Conservation (phyloP, 371 early-diverging fungal genomes). For the Mucor irregularis region DNA sequence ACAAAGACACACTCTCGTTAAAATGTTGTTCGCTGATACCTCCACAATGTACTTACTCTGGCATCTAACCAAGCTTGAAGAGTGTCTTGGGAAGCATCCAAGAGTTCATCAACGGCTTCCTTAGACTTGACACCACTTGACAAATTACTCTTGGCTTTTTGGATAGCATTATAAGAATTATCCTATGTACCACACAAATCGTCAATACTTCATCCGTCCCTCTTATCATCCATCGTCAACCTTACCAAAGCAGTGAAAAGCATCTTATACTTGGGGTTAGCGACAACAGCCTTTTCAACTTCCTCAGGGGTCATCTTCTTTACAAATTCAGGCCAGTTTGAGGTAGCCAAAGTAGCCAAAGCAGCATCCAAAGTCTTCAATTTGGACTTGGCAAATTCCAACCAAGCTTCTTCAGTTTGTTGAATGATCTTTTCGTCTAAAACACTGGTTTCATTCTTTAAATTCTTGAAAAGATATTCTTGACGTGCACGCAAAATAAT, state of each 20-base stretch:
- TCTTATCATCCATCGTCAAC: neutral
- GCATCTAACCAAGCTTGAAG: slow-evolving; percentile 61
- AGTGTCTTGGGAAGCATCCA: slow-evolving; percentile 57
- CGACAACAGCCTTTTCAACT: slow-evolving; percentile 42
- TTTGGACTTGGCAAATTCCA: slow-evolving; percentile 59
- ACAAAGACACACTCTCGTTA: too few species aligned
- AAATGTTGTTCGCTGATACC: too few species aligned
- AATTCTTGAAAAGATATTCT: slow-evolving; percentile 75
- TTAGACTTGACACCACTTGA: slow-evolving; percentile 43
- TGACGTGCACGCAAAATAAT: slow-evolving; percentile 94
- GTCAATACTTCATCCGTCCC: neutral
- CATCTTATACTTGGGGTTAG: slow-evolving; percentile 80
- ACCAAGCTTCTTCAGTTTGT: slow-evolving; percentile 65
- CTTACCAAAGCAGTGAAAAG: slow-evolving; percentile 63
- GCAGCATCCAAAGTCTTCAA: slow-evolving; percentile 52
- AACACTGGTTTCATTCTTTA: slow-evolving; percentile 43
- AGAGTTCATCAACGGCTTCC: slow-evolving; percentile 43
- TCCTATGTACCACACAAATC: slow-evolving; percentile 28
- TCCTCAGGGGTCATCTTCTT: slow-evolving; percentile 55
- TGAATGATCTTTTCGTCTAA: slow-evolving; percentile 45
- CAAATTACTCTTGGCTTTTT: slow-evolving; percentile 49
- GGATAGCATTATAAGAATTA: slow-evolving; percentile 50
- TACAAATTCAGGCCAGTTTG: slow-evolving; percentile 60
- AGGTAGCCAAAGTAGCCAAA: slow-evolving; percentile 24
- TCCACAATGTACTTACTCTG: slow-evolving; percentile 39